Evolutionary conservation across 2,329 filamentous ascomycete species (phyloP).

Genomic region (Penicillium digitatum): DNA sequence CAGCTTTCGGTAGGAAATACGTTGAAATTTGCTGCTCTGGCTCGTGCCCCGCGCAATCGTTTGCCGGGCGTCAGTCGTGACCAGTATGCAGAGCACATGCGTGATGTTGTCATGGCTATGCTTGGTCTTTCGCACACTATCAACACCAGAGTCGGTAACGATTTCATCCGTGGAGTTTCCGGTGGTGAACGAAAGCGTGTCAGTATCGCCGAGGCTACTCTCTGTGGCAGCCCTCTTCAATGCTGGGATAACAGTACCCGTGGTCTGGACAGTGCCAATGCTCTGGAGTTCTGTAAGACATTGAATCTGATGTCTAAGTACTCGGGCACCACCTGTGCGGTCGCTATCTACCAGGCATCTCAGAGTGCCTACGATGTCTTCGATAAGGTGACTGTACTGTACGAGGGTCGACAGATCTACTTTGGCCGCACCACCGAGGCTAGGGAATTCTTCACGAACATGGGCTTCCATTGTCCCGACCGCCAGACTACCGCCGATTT

Average conservation of each 20-base stretch:
- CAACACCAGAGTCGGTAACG: constrained; percentile 48
- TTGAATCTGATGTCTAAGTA: constrained; percentile 51
- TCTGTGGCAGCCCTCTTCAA: constrained; percentile 47
- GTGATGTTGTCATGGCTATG: constrained; percentile 46
- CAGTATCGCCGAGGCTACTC: constrained; percentile 54
- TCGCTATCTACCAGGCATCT: constrained; percentile 56
- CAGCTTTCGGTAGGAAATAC: constrained; percentile 75
- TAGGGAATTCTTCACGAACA: constrained; percentile 62
- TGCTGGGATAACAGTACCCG: constrained; percentile 51
- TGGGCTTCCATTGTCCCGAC: constrained; percentile 66
- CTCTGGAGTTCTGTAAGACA: constrained; percentile 55
- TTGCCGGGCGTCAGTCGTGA: constrained; percentile 42
- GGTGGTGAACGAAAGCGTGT: constrained; percentile 61
- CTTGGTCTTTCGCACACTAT: constrained; percentile 50
- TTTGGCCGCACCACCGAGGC: constrained; percentile 63
- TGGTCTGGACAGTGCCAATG: constrained; percentile 54
- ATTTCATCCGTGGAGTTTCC: constrained; percentile 60
- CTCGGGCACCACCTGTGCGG: constrained; percentile 47
- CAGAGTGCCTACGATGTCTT: constrained; percentile 56
- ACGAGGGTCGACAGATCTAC: constrained; percentile 74
- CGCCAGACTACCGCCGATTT: constrained; percentile 70
- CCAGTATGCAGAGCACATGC: constrained; percentile 43
- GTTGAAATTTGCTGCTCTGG: constrained; percentile 69
- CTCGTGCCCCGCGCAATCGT: constrained; percentile 49
- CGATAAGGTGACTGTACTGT: constrained; percentile 68